Evolutionary conservation across 306 rosid species (phyloP).

Genomic region (Astragalus glycyphyllos): DNA sequence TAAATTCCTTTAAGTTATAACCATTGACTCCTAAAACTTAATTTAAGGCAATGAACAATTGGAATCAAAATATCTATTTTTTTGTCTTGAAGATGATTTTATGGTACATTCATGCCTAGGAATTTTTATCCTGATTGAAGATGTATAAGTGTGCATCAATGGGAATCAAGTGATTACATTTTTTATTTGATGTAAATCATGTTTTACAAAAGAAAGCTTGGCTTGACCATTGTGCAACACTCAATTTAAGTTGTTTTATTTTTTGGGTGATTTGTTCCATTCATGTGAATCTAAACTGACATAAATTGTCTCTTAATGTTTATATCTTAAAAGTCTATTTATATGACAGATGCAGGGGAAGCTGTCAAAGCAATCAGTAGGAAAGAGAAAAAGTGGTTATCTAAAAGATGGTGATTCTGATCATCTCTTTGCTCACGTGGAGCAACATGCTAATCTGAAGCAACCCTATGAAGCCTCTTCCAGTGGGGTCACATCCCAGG

Average conservation of each 20-base stretch:
- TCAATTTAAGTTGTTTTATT: conserved; percentile 19
- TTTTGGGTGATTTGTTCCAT: conserved; percentile 11
- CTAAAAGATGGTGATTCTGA: conserved; percentile 52
- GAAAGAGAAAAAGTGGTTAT: conserved; percentile 47
- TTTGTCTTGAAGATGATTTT: conserved; percentile 6
- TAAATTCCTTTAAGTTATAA: not conserved
- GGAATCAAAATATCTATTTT: conserved; percentile 1
- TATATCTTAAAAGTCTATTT: conserved; percentile 23
- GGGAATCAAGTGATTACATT: conserved; percentile 20
- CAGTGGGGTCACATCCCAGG: conserved; percentile 46
- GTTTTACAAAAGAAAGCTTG: conserved; percentile 17
- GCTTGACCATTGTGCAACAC: conserved; percentile 17
- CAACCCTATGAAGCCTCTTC: conserved; percentile 53
- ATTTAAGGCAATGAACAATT: conserved; percentile 9
- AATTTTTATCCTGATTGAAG: conserved; percentile 19
- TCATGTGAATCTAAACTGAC: conserved; percentile 26
- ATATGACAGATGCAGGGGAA: conserved; percentile 53
- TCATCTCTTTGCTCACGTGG: conserved; percentile 37
- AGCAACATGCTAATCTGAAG: conserved; percentile 46
- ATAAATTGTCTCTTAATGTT: conserved; percentile 21
- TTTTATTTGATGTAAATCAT: conserved; percentile 1
- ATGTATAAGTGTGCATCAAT: conserved; percentile 8
- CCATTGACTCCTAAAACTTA: conserved; percentile 13
- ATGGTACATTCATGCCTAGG: conserved; percentile 19
- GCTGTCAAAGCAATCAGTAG: conserved; percentile 49